Conservation (phyloP, 495 filamentous ascomycete species). For the Cladorrhinum samala region DNA sequence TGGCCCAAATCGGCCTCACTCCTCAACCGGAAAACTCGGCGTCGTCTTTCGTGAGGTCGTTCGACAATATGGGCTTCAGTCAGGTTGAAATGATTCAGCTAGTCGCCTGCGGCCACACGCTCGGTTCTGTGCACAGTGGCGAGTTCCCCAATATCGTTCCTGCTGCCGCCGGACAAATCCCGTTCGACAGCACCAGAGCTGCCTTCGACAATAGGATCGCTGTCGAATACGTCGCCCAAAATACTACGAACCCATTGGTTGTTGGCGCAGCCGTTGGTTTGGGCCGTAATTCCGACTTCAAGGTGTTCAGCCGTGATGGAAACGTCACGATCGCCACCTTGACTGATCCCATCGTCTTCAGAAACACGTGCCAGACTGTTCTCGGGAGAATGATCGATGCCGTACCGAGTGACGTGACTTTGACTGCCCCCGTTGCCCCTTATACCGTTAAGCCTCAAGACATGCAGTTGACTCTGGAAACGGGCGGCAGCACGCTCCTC, state of each 20-base stretch:
- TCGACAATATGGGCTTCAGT: conserved; percentile 52
- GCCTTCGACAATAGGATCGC: conserved; percentile 51
- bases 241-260: conserved; percentile 47
- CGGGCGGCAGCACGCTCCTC: conserved; percentile 31
- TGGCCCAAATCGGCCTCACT: conserved; percentile 43
- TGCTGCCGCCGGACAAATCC: conserved; percentile 27
- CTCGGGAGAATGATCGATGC: conserved; percentile 58
- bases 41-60: conserved; percentile 47
- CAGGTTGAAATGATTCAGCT: conserved; percentile 53
- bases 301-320: conserved; percentile 50
- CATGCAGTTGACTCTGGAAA: conserved; percentile 39
- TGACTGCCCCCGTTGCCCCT: conserved; percentile 49
- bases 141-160: conserved; percentile 52
- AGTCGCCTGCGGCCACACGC: conserved; percentile 55
- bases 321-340: conserved; percentile 51
- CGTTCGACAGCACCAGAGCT: conserved; percentile 40
- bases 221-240: conserved; percentile 51
- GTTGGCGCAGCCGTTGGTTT: conserved; percentile 38
- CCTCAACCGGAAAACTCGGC: conserved; percentile 53
- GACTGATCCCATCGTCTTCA: conserved; percentile 38
- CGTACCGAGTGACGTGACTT: conserved; percentile 44
- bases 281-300: conserved; percentile 47
- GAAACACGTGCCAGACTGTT: conserved; percentile 41
- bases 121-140: conserved; percentile 53
- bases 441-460: conserved; percentile 55